A percentile compares a stretch with the other conserved stretches of the same genome.
phyloP scores from a whole-genome alignment of 2,329 filamentous ascomycete genomes.

The Aspergillus persii region DNA sequence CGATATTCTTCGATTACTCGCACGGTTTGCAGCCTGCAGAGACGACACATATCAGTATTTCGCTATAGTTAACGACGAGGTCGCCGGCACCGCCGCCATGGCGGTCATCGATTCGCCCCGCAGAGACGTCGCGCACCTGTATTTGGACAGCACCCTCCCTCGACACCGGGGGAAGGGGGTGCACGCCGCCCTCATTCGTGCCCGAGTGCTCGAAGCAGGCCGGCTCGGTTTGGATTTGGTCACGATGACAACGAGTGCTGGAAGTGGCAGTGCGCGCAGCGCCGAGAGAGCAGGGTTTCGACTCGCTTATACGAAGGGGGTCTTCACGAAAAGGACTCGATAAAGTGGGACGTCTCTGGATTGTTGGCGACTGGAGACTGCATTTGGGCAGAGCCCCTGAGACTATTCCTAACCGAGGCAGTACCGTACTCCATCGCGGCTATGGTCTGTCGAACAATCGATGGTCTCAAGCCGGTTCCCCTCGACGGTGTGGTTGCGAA shows the following conservation, averaged over 20 bases:
- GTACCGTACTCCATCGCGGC: not conserved
- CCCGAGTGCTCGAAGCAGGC: slow-evolving; percentile 15
- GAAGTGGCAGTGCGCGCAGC: slow-evolving; percentile 16
- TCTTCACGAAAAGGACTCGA: slow-evolving; percentile 6
- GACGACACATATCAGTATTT: slow-evolving; percentile 16
- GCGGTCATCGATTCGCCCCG: slow-evolving; percentile 15
- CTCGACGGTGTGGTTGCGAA: too few relatives aligned
- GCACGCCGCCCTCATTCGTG: slow-evolving; percentile 14
- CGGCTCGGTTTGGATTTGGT: slow-evolving; percentile 12
- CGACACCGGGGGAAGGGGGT: slow-evolving; percentile 16
- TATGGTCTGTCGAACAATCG: too few relatives aligned
- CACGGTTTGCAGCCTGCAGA: slow-evolving; percentile 13
- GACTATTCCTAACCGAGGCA: not conserved
- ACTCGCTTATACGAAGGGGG: slow-evolving; percentile 18
- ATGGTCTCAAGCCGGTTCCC: too few relatives aligned
- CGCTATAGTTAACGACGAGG: slow-evolving; percentile 9
- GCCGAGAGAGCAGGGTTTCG: slow-evolving; percentile 17
- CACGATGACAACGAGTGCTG: slow-evolving; percentile 12
- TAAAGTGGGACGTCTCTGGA: too few relatives aligned
- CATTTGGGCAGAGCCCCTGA: too few relatives aligned
- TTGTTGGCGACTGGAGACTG: too few relatives aligned
- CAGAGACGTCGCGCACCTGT: slow-evolving; percentile 17
- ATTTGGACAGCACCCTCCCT: slow-evolving; percentile 18
- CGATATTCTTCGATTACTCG: slow-evolving; percentile 9
- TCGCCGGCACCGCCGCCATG: slow-evolving; percentile 14